phyloP scores from a whole-genome alignment of 768 basidiomycete species.

The Rhodocollybia butyracea region DNA sequence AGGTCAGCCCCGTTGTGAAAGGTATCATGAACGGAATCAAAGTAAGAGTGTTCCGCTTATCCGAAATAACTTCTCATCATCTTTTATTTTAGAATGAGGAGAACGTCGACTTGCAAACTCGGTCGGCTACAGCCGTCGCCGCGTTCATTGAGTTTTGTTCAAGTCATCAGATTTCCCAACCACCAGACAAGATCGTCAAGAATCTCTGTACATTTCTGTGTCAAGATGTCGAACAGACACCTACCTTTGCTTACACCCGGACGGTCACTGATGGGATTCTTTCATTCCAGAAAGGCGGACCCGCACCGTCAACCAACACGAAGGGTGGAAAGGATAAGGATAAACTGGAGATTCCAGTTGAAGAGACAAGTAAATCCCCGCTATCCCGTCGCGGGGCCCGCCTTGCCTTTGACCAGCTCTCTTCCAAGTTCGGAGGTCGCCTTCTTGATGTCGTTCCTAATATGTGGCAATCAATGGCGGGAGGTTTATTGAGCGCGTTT shows the following conservation, averaged over 20 bases:
- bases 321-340: conserved; percentile 39
- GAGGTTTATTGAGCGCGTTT: conserved; percentile 69
- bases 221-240: conserved; percentile 85
- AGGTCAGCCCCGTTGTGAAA: conserved; percentile 94
- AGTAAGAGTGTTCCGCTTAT: conserved; percentile 38
- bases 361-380: conserved; percentile 60
- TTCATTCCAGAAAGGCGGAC: conserved; percentile 54
- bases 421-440: conserved; percentile 66
- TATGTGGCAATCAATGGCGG: conserved; percentile 93
- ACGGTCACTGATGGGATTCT: conserved; percentile 70
- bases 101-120: conserved; percentile 81
- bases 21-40: conserved; percentile 98
- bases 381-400: conserved; percentile 85
- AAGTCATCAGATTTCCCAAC: conserved; percentile 68
- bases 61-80: not conserved
- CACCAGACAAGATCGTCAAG: conserved; percentile 94
- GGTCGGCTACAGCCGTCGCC: conserved; percentile 84
- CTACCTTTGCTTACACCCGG: conserved; percentile 74
- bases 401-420: conserved; percentile 77
- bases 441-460: conserved; percentile 83
- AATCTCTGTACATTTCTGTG: conserved; percentile 97
- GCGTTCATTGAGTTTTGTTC: conserved; percentile 86
- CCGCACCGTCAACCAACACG: conserved; percentile 19
- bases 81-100: conserved; percentile 66
- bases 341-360: conserved; percentile 36